Conservation (phyloP, 2,329 filamentous ascomycete genomes). For the Trichoderma hamatum region DNA sequence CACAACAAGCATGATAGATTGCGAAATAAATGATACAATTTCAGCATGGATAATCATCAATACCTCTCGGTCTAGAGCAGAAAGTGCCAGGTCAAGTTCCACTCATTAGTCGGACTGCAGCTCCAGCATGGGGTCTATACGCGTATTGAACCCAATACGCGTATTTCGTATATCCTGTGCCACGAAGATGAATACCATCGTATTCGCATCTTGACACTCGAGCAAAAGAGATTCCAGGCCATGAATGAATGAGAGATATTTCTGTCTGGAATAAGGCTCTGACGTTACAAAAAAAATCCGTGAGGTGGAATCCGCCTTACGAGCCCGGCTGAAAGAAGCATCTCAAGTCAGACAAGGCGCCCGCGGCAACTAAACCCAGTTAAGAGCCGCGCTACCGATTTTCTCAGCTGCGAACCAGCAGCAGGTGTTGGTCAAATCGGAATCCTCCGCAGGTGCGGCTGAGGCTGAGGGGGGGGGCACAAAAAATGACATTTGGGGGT, state of each 20-base stretch:
- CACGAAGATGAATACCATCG: not conserved
- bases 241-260: not conserved
- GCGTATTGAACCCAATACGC: conserved; percentile 7
- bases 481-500: conserved; percentile 9
- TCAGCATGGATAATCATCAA: not conserved
- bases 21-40: not conserved
- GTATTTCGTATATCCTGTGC: conserved; percentile 1
- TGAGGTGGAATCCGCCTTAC: not conserved
- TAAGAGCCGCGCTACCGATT: not conserved
- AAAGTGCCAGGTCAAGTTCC: not conserved
- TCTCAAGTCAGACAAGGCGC: not conserved
- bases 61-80: not conserved
- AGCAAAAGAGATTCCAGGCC: not conserved
- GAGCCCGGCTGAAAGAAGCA: not conserved
- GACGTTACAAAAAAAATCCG: not conserved
- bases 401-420: not conserved
- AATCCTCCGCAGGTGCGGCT: conserved; percentile 10
- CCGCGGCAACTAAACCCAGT: not conserved
- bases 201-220: conserved; percentile 11
- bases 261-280: too few species aligned
- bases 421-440: not conserved
- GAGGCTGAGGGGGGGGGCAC: not conserved
- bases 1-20: conserved; percentile 5
- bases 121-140: not conserved
- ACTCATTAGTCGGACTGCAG: not conserved